These are phyloP conservation scores for sorghum (Sorghum bicolor) DNA, from an alignment of 176 grass and related monocot species.

Conservation along the genomic window DNA sequence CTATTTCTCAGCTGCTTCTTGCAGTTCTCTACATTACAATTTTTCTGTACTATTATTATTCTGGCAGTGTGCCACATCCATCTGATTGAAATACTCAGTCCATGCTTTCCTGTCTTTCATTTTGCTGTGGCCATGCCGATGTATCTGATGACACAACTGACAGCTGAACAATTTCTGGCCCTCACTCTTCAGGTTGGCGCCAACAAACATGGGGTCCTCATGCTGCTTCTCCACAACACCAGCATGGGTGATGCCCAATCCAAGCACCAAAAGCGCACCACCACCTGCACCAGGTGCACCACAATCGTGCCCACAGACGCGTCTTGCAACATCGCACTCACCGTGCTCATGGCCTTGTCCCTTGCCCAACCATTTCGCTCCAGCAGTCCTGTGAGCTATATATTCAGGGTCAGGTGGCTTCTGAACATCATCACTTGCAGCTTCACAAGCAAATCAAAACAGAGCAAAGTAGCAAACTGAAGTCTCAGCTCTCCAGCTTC, in stretches of 20 bases:
- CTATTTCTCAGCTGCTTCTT: too few relatives aligned
- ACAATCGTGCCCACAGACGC: not conserved
- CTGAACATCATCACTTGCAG: not conserved
- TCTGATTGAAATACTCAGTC: not conserved
- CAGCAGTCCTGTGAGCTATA: not conserved
- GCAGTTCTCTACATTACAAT: too few relatives aligned
- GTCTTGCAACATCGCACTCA: not conserved
- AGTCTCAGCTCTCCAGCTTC: not conserved
- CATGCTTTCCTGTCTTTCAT: not conserved
- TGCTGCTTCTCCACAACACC: too few relatives aligned
- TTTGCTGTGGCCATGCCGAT: not conserved
- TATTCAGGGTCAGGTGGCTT: not conserved
- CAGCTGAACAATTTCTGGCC: too few relatives aligned
- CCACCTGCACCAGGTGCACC: not conserved
- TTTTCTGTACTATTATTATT: too few relatives aligned
- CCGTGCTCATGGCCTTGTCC: not conserved
- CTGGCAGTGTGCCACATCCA: too few relatives aligned
- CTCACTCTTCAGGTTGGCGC: too few relatives aligned
- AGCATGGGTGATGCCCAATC: not conserved
- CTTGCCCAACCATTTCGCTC: not conserved
- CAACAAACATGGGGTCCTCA: not conserved
- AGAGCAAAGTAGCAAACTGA: not conserved
- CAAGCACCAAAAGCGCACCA: not conserved
- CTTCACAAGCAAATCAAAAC: constrained; percentile 8
- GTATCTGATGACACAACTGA: not conserved